A percentile compares a stretch with the other conserved stretches of the same genome.
Evolutionary conservation across 2,329 filamentous ascomycete species (phyloP).

Genomic region (Polychaeton citri): DNA sequence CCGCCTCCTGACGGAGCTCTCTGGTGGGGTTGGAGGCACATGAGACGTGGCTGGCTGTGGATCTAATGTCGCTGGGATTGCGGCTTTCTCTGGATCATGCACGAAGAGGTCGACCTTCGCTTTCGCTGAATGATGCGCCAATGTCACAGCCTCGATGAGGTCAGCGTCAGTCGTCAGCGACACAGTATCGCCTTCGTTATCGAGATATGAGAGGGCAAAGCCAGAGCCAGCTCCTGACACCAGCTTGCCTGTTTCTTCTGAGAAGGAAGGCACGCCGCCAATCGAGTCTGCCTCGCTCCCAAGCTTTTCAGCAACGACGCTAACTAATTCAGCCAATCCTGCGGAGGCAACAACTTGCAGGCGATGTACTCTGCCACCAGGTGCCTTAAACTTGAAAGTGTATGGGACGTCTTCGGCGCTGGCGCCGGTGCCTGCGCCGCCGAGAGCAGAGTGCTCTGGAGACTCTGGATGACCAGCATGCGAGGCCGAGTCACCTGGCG

Average conservation of each 20-base stretch:
- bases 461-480: constrained; percentile 67
- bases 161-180: constrained; percentile 95
- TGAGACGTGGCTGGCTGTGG: constrained; percentile 41
- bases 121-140: constrained; percentile 61
- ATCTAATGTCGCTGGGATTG: constrained; percentile 51
- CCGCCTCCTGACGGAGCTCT: constrained; percentile 34
- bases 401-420: constrained; percentile 62
- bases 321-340: constrained; percentile 67
- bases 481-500: constrained; percentile 88
- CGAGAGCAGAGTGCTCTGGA: constrained; percentile 52
- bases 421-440: constrained; percentile 36
- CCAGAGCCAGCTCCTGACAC: constrained; percentile 45
- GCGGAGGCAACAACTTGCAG: constrained; percentile 71
- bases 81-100: constrained; percentile 83
- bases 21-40: constrained; percentile 37
- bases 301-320: constrained; percentile 69
- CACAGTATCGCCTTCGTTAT: constrained; percentile 92
- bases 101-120: constrained; percentile 98
- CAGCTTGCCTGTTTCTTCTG: constrained; percentile 58
- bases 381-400: constrained; percentile 98
- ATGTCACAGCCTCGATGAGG: constrained; percentile 72
- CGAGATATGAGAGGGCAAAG: constrained; percentile 87
- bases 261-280: constrained; percentile 61
- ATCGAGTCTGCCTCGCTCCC: constrained; percentile 71
- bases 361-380: constrained; percentile 84